phyloP scores from a whole-genome alignment of 2,329 filamentous ascomycete species.

The Gnomoniopsis sp. region DNA sequence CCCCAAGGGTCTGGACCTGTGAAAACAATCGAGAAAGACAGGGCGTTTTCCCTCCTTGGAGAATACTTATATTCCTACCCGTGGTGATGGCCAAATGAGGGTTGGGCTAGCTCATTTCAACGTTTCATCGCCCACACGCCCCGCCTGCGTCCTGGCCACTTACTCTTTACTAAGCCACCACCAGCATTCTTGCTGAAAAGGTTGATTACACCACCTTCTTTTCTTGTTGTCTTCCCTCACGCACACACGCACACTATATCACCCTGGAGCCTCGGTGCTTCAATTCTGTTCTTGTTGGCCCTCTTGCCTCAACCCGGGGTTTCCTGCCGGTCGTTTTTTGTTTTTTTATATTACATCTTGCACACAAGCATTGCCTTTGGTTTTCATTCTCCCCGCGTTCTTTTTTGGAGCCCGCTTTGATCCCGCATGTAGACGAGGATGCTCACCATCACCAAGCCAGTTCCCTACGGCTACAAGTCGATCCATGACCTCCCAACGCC shows the following conservation, averaged over 20 bases:
- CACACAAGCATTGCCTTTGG: constrained; percentile 1
- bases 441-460: constrained; percentile 60
- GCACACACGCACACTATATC: constrained; percentile 5
- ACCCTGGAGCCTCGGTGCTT: constrained; percentile 13
- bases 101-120: constrained; percentile 38
- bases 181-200: constrained; percentile 37
- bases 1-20: constrained; percentile 18
- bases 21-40: not conserved
- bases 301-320: constrained; percentile 10
- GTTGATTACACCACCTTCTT: constrained; percentile 32
- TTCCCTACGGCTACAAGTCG: constrained; percentile 56
- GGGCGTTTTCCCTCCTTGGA: constrained; percentile 25
- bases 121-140: constrained; percentile 33
- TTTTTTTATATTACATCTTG: constrained; percentile 3
- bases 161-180: constrained; percentile 38
- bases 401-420: constrained; percentile 9
- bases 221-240: constrained; percentile 6
- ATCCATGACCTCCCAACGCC: constrained; percentile 61
- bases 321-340: constrained; percentile 6
- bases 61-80: constrained; percentile 27
- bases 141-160: constrained; percentile 35
- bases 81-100: constrained; percentile 43
- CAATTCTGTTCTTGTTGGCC: constrained; percentile 11
- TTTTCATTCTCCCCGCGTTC: constrained; percentile 7
- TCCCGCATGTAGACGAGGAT: constrained; percentile 41